A percentile compares a stretch with the other conserved stretches of the same genome.
Conservation (phyloP, 306 rosid genomes). For the Rosa lucieae region DNA sequence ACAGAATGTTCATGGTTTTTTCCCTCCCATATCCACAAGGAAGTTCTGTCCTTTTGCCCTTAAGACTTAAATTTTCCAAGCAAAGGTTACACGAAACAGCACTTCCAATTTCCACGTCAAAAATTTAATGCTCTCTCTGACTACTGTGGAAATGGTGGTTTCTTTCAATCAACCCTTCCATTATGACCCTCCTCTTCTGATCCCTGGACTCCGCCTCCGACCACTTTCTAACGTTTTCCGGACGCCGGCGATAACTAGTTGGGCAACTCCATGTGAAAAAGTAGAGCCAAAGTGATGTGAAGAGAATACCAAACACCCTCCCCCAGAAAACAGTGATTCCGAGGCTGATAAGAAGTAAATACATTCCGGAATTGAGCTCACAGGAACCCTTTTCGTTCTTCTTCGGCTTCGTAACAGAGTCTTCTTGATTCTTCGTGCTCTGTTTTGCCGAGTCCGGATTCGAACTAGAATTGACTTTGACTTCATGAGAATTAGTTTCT, state of each 20-base stretch:
- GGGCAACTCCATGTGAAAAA: constrained; percentile 23
- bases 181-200: constrained; percentile 27
- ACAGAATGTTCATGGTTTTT: constrained; percentile 1
- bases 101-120: constrained; percentile 37
- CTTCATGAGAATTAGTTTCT: neutral
- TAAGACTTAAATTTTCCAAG: constrained; percentile 17
- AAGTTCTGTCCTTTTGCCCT: constrained; percentile 22
- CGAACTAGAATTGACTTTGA: neutral
- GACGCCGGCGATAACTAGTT: neutral
- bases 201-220: constrained; percentile 24
- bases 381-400: constrained; percentile 13
- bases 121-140: constrained; percentile 33
- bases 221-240: constrained; percentile 28
- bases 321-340: constrained; percentile 52
- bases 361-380: constrained; percentile 26
- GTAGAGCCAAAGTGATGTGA: constrained; percentile 50
- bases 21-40: neutral
- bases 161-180: constrained; percentile 34
- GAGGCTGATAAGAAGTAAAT: constrained; percentile 49
- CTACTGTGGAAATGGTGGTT: constrained; percentile 10
- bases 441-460: constrained; percentile 12
- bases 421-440: neutral
- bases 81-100: constrained; percentile 39
- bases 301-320: constrained; percentile 41
- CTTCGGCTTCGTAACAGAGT: constrained; percentile 26